phyloP scores from a whole-genome alignment of 2,329 filamentous ascomycete genomes.

The Thielaviopsis euricoi region DNA sequence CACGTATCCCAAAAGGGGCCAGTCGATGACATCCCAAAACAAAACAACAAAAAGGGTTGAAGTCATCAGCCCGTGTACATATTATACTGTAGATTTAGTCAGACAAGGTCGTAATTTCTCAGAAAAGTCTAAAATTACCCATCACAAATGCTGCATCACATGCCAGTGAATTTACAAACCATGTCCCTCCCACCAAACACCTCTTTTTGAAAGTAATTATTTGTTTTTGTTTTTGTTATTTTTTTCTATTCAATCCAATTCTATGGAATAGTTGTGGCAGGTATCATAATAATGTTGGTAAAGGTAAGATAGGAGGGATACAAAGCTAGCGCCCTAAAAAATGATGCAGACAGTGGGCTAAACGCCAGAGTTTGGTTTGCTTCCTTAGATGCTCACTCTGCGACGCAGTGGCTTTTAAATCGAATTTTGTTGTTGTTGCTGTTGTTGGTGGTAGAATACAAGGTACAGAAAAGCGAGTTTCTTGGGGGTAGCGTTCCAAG shows the following conservation, averaged over 20 bases:
- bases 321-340: neutral
- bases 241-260: neutral
- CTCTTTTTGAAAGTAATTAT: neutral
- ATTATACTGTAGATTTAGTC: neutral
- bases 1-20: neutral
- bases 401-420: neutral
- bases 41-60: neutral
- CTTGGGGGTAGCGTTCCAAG: neutral
- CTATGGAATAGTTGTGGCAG: constrained; percentile 5
- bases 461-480: neutral
- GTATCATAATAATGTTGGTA: constrained; percentile 9
- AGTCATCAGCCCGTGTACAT: neutral
- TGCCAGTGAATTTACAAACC: neutral
- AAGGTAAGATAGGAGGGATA: constrained; percentile 1
- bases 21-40: neutral
- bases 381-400: neutral
- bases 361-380: neutral
- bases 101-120: neutral
- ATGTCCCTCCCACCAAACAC: too few relatives aligned
- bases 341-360: constrained; percentile 1
- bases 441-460: neutral
- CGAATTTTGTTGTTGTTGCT: neutral
- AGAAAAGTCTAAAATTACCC: neutral
- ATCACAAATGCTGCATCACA: neutral
- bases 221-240: neutral